Evolutionary conservation across 129 eudicot species (phyloP).

Genomic region (Escallonia rubra): DNA sequence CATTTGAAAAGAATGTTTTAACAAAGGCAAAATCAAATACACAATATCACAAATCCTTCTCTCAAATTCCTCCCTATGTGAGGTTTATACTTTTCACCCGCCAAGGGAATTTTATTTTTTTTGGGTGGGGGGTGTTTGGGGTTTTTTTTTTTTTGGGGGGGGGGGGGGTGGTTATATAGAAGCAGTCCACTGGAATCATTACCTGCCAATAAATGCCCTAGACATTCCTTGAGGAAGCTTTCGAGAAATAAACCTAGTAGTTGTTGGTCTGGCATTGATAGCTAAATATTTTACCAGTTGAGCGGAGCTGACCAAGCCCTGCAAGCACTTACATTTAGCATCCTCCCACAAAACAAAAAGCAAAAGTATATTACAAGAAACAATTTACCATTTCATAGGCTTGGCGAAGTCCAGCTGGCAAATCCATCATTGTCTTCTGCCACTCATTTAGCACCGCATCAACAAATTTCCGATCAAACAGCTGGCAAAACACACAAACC

Average conservation of each 20-base stretch:
- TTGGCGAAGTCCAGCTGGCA: conserved; percentile 94
- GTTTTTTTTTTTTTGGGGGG: too few species aligned
- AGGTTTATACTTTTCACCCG: too few species aligned
- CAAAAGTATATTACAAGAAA: neutral
- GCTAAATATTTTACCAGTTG: conserved; percentile 86
- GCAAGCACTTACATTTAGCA: conserved; percentile 17
- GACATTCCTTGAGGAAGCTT: conserved; percentile 84
- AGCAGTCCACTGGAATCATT: neutral
- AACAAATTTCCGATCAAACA: conserved; percentile 82
- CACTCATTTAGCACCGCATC: conserved; percentile 95
- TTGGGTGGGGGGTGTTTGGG: too few species aligned
- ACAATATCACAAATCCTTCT: neutral
- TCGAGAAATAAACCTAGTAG: conserved; percentile 71
- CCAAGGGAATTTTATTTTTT: too few species aligned
- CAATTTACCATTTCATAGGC: conserved; percentile 86
- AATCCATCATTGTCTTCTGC: conserved; percentile 95
- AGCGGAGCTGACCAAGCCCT: conserved; percentile 96
- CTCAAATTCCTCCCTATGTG: neutral
- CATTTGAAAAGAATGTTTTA: neutral
- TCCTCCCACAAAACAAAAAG: neutral
- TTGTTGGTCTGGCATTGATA: conserved; percentile 89
- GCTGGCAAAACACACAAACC: conserved; percentile 29
- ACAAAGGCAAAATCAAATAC: neutral
- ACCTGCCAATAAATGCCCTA: conserved; percentile 98
- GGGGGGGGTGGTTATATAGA: too few species aligned